Evolutionary conservation across 148 eudicot species (phyloP), one percentile per base, ranked within the genome.

Genomic region (Camellia granthamiana): DNA sequence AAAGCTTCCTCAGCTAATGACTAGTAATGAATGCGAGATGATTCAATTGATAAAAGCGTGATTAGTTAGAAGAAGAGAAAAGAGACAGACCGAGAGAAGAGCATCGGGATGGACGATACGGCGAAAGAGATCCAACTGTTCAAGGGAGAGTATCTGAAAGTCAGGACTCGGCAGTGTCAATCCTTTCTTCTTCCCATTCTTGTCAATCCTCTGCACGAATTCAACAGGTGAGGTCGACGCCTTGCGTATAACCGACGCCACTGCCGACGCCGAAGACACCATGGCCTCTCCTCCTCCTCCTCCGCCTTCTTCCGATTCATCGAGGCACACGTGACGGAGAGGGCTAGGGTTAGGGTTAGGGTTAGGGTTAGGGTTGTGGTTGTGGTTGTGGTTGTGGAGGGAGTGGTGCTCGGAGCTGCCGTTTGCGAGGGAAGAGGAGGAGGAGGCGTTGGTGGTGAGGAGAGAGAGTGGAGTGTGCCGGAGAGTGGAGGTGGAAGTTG

Each of bases 221-320:
- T 95, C 97, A 46, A 93, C 93, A 6, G 97, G 94, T 0, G 97
- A 91, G 21, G 90, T 92, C 12, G 99, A 90, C 12, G 89, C 93
- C 79, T 68, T 86, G 13, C 97, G 89, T 10, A 95, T 89, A 3
- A 86, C 90, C 3, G 93, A 74, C 13, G 94, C 97, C 19, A 95
- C 88, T 0, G 97, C 97, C 14, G 86, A 80, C 6, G 99, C 94
- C 16, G 97, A 93, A 0, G 94, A 82, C 5, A 82, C 80, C 88
- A 85, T 77, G 5, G 49, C 81, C 3, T 30, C 38, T 30, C 38
- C 38, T 30, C 38, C 38, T 30, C 46, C 79, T 13, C 72, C 83
- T 60, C 79, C 76, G 46, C 54, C 78, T 41, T 67, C 81, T 59
- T 15, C 72, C 77, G 46, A 78, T 5, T 75, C 90, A 10, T 81